Evolutionary conservation across 2,329 filamentous ascomycete genomes (phyloP).

Genomic region (Capronia epimyces): DNA sequence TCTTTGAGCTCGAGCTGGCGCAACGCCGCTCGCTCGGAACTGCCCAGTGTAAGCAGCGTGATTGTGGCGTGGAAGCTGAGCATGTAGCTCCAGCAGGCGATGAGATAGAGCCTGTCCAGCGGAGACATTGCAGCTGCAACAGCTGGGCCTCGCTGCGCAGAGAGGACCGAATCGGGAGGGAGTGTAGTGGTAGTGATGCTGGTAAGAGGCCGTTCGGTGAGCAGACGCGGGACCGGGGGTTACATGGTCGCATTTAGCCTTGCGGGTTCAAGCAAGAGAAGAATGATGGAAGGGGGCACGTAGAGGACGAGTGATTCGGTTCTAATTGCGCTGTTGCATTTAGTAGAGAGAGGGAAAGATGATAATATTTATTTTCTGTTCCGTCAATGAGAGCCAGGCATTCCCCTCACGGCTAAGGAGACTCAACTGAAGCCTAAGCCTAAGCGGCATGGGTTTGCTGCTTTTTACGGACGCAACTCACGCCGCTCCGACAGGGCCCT

Average conservation of each 20-base stretch:
- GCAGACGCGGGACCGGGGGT: slow-evolving; percentile 9
- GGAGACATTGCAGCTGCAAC: slow-evolving; percentile 18
- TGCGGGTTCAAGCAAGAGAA: slow-evolving; percentile 1
- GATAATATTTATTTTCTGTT: too few species aligned
- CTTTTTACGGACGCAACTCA: too few species aligned
- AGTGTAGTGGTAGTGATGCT: neutral
- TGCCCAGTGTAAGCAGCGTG: slow-evolving; percentile 14
- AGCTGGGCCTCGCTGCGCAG: neutral
- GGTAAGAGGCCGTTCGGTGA: neutral
- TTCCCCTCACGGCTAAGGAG: too few species aligned
- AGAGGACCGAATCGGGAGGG: neutral
- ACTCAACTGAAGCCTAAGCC: neutral
- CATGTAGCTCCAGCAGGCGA: slow-evolving; percentile 28
- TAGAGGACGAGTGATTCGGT: too few species aligned
- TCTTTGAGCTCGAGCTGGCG: slow-evolving; percentile 12
- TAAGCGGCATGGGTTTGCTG: too few species aligned
- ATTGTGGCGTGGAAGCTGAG: slow-evolving; percentile 26
- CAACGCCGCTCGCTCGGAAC: slow-evolving; percentile 7
- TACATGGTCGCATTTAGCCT: slow-evolving; percentile 25
- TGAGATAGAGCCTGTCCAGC: slow-evolving; percentile 26
- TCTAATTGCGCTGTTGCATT: neutral
- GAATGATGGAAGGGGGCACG: neutral
- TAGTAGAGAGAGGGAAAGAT: too few species aligned
- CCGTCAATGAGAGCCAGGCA: too few species aligned
- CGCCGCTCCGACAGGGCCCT: too few species aligned